Evolutionary conservation across 192 early-diverging fungal genomes (phyloP).

Genomic region (Mortierella hygrophila): DNA sequence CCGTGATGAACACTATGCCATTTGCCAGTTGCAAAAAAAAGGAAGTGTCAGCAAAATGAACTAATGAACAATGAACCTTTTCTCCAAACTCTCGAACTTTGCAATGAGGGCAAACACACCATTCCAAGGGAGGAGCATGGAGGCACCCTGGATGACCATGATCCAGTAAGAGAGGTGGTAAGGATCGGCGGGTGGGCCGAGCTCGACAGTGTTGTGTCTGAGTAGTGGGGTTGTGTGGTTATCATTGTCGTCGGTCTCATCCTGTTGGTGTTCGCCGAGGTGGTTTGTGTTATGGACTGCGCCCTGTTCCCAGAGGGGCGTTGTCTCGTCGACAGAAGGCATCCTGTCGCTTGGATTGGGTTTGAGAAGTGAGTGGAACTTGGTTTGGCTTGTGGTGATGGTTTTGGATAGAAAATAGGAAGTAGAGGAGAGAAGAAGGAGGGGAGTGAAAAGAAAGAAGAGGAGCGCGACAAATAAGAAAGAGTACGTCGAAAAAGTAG

Average conservation of each 20-base stretch:
- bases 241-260: constrained; percentile 4
- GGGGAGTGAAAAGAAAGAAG: neutral
- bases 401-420: neutral
- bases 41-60: neutral
- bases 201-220: constrained; percentile 23
- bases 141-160: constrained; percentile 81
- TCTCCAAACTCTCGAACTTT: neutral
- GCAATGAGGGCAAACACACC: constrained; percentile 34
- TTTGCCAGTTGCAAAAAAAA: neutral
- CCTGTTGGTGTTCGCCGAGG: constrained; percentile 12
- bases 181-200: constrained; percentile 59
- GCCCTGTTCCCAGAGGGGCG: constrained; percentile 28
- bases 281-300: constrained; percentile 23
- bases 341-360: neutral
- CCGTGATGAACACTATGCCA: constrained; percentile 77
- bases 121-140: constrained; percentile 87
- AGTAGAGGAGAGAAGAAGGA: neutral
- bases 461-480: constrained; percentile 1
- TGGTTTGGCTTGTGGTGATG: neutral
- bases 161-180: constrained; percentile 69
- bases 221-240: neutral
- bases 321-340: constrained; percentile 42
- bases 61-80: neutral
- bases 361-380: neutral
- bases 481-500: neutral